phyloP scores from a whole-genome alignment of 1,284 basidiomycete genomes.

The Apiotrichum brassicae region DNA sequence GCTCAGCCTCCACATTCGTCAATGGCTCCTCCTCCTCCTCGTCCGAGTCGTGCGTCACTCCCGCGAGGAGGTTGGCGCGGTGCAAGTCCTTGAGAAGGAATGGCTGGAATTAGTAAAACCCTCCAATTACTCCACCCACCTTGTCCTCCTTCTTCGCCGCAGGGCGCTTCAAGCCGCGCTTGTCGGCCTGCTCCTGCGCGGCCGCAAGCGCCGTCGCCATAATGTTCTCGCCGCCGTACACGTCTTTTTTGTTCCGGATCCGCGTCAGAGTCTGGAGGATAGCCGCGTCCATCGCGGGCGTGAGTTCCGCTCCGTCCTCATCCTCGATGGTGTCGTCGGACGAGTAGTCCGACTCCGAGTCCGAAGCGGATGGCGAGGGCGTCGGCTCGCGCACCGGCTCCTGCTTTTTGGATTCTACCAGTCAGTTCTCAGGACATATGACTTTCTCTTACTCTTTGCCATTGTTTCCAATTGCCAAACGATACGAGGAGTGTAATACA shows the following conservation, averaged over 20 bases:
- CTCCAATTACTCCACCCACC: conserved; percentile 14
- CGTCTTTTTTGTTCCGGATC: conserved; percentile 77
- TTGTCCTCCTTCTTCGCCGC: conserved; percentile 21
- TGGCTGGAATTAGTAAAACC: conserved; percentile 29
- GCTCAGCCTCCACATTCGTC: conserved; percentile 75
- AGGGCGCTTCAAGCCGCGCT: conserved; percentile 19
- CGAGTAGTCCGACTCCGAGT: conserved; percentile 30
- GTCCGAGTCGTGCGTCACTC: conserved; percentile 14
- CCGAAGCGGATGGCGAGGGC: conserved; percentile 11
- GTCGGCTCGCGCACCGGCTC: conserved; percentile 5
- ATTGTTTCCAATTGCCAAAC: too few relatives aligned
- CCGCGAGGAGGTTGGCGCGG: conserved; percentile 44
- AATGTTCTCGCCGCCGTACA: conserved; percentile 60
- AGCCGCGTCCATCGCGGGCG: conserved; percentile 88
- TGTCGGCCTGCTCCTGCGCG: conserved; percentile 30
- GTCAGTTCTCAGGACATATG: too few relatives aligned
- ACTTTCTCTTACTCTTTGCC: background rate
- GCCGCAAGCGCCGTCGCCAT: conserved; percentile 60
- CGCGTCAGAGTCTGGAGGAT: conserved; percentile 84
- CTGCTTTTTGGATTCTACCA: background rate
- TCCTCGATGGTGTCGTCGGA: conserved; percentile 72
- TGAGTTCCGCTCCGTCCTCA: conserved; percentile 91
- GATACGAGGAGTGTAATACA: too few relatives aligned
- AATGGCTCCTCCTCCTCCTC: conserved; percentile 42
- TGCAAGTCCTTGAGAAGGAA: conserved; percentile 50